Evolutionary conservation across 2,329 filamentous ascomycete genomes (phyloP), one percentile per base, ranked within the genome.

Genomic region (Cryoendolithus antarcticus): DNA sequence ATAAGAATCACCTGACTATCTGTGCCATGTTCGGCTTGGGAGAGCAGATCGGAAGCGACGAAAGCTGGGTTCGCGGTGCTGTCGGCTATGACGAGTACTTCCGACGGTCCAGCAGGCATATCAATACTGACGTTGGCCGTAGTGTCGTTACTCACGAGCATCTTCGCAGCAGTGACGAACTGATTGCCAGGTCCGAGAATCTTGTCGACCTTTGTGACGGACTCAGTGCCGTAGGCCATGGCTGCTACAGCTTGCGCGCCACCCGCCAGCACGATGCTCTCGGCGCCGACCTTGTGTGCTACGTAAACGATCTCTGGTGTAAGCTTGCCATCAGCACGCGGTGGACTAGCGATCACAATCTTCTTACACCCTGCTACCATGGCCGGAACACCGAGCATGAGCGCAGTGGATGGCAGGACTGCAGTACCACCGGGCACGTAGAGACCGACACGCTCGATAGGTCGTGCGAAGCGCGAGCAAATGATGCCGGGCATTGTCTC

Each of bases 401-500:
- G 80, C 3, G 91, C 91, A 6, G 91, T 96, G 40, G 86, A 94
- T 9, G 91, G 91, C 31, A 98, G 71, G n/a, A 98, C 91, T 2
- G 91, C 91, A 2, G 91, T 98, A 45, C 91, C 91, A 41, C 91
- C 91, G 5, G 91, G 91, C 10, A 98, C 82, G 62, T 98, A 98
- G 4, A 95, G 71, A 47, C 91, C 91, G n/a, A 98, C 91, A 30
- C 86, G 74, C 63, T 96, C 91, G 47, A 98, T 96, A 0, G 91
- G 82, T 13, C 91, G 74, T 9, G 80, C 79, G 65, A 98, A 96
- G 43, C 91, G 85, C 46, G 85, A 93, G 68, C 91, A 98, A 21
- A 91, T 71, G 3, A 98, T 86, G 27, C 91, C 91, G 1, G 91
- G 91, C 91, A 98, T 98, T 1, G 91, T 98, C 68, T 96, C 89